Evolutionary conservation across 352 stramenopile genomes (phyloP).

Genomic region (Globisporangium camurandrum): DNA sequence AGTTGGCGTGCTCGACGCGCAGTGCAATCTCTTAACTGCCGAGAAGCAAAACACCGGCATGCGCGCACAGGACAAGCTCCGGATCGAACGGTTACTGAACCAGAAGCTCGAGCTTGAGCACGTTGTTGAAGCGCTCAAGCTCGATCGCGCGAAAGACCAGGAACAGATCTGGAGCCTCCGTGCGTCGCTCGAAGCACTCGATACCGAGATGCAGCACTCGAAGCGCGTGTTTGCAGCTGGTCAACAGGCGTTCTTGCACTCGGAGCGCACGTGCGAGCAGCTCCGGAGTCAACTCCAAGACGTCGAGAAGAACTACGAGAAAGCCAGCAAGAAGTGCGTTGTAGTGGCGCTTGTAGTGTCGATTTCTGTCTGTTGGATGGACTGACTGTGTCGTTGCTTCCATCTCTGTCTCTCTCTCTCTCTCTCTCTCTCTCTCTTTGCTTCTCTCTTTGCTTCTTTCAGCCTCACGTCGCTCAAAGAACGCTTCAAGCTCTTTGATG

Average conservation of each 20-base stretch:
- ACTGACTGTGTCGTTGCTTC: not conserved
- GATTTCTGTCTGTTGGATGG: too few relatives aligned
- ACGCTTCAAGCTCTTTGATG: conserved; percentile 72
- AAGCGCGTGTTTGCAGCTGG: conserved; percentile 74
- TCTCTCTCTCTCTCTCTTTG: not conserved
- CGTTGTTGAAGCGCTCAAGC: conserved; percentile 41
- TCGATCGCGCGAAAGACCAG: conserved; percentile 52
- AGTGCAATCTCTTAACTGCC: conserved; percentile 49
- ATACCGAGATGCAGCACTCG: conserved; percentile 68
- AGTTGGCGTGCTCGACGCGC: conserved; percentile 51
- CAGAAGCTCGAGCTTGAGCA: conserved; percentile 76
- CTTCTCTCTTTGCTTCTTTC: not conserved
- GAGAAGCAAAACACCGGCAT: conserved; percentile 77
- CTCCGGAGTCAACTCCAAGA: conserved; percentile 58
- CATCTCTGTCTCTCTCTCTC: not conserved
- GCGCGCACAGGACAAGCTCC: conserved; percentile 70
- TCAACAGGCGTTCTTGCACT: conserved; percentile 70
- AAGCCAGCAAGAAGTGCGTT: conserved; percentile 57
- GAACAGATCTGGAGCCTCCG: conserved; percentile 65
- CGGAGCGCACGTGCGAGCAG: conserved; percentile 61
- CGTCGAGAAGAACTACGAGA: conserved; percentile 70
- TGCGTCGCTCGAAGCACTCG: conserved; percentile 57
- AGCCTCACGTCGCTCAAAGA: conserved; percentile 59
- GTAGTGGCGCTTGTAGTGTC: not conserved
- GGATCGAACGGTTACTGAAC: conserved; percentile 68